Evolutionary conservation across 176 grass and related monocot species (phyloP).

Genomic region (Poa pratensis): DNA sequence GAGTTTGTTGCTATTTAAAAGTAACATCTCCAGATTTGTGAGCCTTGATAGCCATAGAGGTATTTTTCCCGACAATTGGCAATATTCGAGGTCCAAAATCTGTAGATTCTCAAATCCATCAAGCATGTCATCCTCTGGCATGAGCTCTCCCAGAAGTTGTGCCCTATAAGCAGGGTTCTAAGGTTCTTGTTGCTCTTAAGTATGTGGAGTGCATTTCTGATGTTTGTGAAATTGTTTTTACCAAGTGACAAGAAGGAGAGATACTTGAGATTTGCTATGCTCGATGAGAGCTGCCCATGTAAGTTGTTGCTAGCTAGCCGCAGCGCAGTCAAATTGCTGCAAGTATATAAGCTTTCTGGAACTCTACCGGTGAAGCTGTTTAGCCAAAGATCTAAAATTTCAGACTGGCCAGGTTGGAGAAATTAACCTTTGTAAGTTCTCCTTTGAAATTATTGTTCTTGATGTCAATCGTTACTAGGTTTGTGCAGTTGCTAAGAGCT

Average conservation of each 20-base stretch:
- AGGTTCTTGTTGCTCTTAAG: constrained; percentile 11
- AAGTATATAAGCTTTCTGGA: constrained; percentile 39
- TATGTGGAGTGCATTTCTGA: constrained; percentile 14
- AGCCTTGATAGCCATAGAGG: constrained; percentile 40
- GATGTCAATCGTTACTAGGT: constrained; percentile 19
- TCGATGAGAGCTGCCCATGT: neutral
- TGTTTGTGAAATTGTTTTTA: constrained; percentile 31
- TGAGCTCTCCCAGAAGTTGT: neutral
- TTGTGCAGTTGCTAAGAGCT: constrained; percentile 29
- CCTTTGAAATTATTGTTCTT: constrained; percentile 10
- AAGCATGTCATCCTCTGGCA: constrained; percentile 7
- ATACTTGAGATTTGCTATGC: neutral
- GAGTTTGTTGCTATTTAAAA: neutral
- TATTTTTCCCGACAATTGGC: constrained; percentile 18
- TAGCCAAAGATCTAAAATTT: neutral
- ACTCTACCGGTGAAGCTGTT: constrained; percentile 30
- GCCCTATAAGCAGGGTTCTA: neutral
- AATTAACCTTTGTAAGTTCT: constrained; percentile 9
- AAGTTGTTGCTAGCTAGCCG: neutral
- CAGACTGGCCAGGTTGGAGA: constrained; percentile 20
- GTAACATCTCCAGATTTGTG: neutral
- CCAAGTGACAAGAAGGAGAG: constrained; percentile 32
- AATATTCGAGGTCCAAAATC: neutral
- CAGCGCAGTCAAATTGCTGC: constrained; percentile 19
- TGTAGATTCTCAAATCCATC: constrained; percentile 34